Evolutionary conservation across 192 early-diverging fungal genomes (phyloP).

Genomic region (Linnemannia elongata): DNA sequence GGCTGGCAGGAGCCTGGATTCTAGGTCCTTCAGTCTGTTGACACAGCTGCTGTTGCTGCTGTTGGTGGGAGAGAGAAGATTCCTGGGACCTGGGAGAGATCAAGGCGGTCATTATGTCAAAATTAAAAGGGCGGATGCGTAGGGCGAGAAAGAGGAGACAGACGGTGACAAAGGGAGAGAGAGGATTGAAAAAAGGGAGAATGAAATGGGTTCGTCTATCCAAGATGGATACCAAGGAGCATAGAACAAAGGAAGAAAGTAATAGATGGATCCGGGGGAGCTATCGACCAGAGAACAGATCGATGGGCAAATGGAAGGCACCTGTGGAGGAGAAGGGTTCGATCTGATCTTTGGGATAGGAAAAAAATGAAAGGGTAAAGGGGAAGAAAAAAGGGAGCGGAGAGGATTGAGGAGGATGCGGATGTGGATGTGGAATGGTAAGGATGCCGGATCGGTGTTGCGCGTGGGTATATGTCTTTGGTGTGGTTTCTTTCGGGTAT

Average conservation of each 20-base stretch:
- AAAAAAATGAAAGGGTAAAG: background rate
- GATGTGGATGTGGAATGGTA: background rate
- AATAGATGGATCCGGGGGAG: too few species aligned
- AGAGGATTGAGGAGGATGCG: background rate
- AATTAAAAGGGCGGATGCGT: background rate
- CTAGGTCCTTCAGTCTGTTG: background rate
- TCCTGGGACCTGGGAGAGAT: conserved; percentile 1
- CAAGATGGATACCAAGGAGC: background rate
- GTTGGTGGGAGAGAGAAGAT: conserved; percentile 1
- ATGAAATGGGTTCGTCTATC: background rate
- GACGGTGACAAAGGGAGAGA: background rate
- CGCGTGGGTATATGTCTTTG: background rate
- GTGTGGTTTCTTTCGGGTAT: too few species aligned
- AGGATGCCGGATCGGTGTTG: background rate
- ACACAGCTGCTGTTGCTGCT: conserved; percentile 6
- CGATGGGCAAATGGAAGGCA: background rate
- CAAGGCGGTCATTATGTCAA: conserved; percentile 8
- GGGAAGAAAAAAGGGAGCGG: background rate
- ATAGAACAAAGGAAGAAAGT: background rate
- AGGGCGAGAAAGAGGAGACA: background rate
- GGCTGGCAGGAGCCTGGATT: background rate
- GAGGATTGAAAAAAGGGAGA: background rate
- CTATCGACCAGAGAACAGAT: background rate
- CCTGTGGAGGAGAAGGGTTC: background rate
- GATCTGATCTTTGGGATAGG: background rate